Conservation (phyloP, 768 basidiomycete genomes). For the Crucibulum laeve region DNA sequence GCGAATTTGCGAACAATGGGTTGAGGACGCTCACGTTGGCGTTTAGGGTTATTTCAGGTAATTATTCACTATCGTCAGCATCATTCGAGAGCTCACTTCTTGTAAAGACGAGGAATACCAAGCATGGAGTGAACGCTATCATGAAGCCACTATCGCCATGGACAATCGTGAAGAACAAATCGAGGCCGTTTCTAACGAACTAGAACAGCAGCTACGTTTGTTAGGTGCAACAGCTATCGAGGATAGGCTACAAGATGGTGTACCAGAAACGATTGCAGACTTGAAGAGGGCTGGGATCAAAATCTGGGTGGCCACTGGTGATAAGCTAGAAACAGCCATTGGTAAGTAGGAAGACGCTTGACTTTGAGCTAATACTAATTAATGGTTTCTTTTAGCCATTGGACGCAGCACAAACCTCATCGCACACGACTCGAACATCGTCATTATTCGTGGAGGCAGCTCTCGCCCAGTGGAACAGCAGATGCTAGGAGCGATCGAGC, state of each 20-base stretch:
- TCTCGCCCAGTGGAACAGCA: slow-evolving; percentile 73
- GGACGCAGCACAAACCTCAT: slow-evolving; percentile 97
- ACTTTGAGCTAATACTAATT: background rate
- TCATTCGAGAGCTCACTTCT: slow-evolving; percentile 1
- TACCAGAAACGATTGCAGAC: slow-evolving; percentile 94
- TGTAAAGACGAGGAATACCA: slow-evolving; percentile 63
- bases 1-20: slow-evolving; percentile 81
- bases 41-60: slow-evolving; percentile 75
- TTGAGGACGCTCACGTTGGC: slow-evolving; percentile 90
- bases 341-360: too few relatives aligned
- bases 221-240: slow-evolving; percentile 98
- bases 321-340: slow-evolving; percentile 97
- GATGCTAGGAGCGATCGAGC: slow-evolving; percentile 72
- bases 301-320: slow-evolving; percentile 97
- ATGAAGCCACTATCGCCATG: slow-evolving; percentile 72
- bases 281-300: slow-evolving; percentile 97
- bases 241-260: slow-evolving; percentile 94
- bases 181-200: slow-evolving; percentile 72
- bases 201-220: slow-evolving; percentile 77
- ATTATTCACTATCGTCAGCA: slow-evolving; percentile 14
- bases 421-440: slow-evolving; percentile 83
- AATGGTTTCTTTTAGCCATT: slow-evolving; percentile 55
- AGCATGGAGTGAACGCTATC: slow-evolving; percentile 75
- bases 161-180: slow-evolving; percentile 78
- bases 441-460: slow-evolving; percentile 82